Base-by-base conservation (phyloP, 257 asterid genomes). In the Nicotiana noctiflora region DNA sequence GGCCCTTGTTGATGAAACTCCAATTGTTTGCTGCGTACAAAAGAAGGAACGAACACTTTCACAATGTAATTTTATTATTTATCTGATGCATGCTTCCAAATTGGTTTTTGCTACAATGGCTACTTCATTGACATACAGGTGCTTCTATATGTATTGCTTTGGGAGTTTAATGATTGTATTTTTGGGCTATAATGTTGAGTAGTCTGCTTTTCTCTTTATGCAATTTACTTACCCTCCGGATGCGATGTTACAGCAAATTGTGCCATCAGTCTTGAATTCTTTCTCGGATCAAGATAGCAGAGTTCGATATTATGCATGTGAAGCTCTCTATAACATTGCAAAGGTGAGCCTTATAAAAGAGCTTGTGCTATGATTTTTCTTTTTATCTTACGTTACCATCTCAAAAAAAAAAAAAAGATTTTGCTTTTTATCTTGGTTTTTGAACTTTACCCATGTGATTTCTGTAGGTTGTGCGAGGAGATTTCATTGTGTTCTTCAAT, bases 301-400 rank as follows among this genome's bases (percentile, higher is more conserved):
- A 89, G 99, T 96, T 88, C 99, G 98, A 57, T 94, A 92, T 90
- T 93, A 94, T 85, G 99, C 99, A 62, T 96, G 99, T 81, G 99
- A 96, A 89, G 99, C 99, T 65, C 87, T 96, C 57, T 96, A 96
- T 85, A 96, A 96, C 92, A 96, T 96, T 61, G 99, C 99, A 18
- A 96, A 96, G 98, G 99, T 96, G 84, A 84, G 90, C 37, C 21
- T 46, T 34, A 14, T 51, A 27, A 59, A 44, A 77, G 78, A 70
- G 17, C 77, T 53, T 74, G 79, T 31, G 81, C 37, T 72, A 14
- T 49, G 75, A 23, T 10, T 55, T n/a, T n/a, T 53, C 17, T 72
- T 72, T 44, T 77, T 44, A 81, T 57, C 61, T 34, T 70, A 31
- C 3, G 34, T 31, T 31, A 31, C 34, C 34, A 31, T 31, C 34